Conservation (phyloP, 495 filamentous ascomycete genomes). For the Jackrogersella minutella region DNA sequence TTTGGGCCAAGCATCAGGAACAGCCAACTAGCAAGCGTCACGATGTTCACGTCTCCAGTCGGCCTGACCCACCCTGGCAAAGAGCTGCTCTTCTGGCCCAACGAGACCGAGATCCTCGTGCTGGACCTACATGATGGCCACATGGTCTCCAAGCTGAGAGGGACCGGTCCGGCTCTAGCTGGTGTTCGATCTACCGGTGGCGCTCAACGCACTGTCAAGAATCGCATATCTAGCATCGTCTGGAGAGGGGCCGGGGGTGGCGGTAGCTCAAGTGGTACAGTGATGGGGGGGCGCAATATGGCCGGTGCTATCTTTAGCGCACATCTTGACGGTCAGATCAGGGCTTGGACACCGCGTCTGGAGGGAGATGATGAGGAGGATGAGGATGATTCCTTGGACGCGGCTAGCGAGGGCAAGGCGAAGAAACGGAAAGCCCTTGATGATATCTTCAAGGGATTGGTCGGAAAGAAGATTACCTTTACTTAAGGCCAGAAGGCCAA, state of each 20-base stretch:
- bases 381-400: slow-evolving; percentile 46
- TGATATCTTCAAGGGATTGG: slow-evolving; percentile 62
- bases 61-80: slow-evolving; percentile 58
- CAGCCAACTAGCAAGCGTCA: slow-evolving; percentile 66
- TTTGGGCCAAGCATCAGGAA: slow-evolving; percentile 84
- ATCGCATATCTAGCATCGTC: slow-evolving; percentile 70
- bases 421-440: slow-evolving; percentile 69
- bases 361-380: slow-evolving; percentile 57
- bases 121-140: slow-evolving; percentile 77
- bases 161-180: slow-evolving; percentile 62
- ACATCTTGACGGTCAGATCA: slow-evolving; percentile 67
- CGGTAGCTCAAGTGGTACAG: slow-evolving; percentile 50
- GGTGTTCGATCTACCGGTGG: slow-evolving; percentile 48
- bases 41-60: slow-evolving; percentile 67
- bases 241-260: slow-evolving; percentile 68
- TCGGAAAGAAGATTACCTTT: slow-evolving; percentile 63
- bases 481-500: slow-evolving; percentile 25
- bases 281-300: slow-evolving; percentile 54
- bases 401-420: slow-evolving; percentile 47
- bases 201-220: slow-evolving; percentile 56
- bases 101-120: slow-evolving; percentile 78
- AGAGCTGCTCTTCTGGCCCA: slow-evolving; percentile 77
- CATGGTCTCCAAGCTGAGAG: slow-evolving; percentile 72
- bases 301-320: slow-evolving; percentile 63
- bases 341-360: slow-evolving; percentile 63